Conservation (phyloP, 345 rosid genomes). For the Pistacia atlantica region DNA sequence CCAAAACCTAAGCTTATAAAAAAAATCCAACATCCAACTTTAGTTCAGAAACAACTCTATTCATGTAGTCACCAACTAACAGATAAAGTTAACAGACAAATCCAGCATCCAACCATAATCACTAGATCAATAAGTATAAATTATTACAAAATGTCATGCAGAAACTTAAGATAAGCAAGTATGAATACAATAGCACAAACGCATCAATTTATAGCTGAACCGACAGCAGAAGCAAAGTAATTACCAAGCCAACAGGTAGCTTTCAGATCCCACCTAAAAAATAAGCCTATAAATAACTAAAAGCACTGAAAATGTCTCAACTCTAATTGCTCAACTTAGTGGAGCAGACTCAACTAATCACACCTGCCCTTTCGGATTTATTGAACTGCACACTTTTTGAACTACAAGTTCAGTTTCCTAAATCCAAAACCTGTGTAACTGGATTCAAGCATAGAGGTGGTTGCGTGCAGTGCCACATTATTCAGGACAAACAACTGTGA, state of each 20-base stretch:
- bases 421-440: neutral
- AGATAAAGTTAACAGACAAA: neutral
- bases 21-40: neutral
- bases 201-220: neutral
- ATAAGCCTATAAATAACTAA: neutral
- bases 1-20: neutral
- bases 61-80: neutral
- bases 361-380: neutral
- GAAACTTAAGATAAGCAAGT: neutral
- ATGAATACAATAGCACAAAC: neutral
- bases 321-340: neutral
- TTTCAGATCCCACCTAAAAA: neutral
- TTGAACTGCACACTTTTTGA: neutral
- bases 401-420: neutral
- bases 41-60: neutral
- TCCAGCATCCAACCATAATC: neutral
- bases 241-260: neutral
- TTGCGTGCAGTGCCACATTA: neutral
- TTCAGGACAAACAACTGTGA: neutral
- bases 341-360: neutral
- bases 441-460: neutral
- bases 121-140: neutral
- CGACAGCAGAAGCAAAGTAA: constrained; percentile 10
- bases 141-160: neutral
- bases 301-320: neutral